Base-by-base conservation (phyloP, 148 eudicot species). In the Hydrangea macrophylla region DNA sequence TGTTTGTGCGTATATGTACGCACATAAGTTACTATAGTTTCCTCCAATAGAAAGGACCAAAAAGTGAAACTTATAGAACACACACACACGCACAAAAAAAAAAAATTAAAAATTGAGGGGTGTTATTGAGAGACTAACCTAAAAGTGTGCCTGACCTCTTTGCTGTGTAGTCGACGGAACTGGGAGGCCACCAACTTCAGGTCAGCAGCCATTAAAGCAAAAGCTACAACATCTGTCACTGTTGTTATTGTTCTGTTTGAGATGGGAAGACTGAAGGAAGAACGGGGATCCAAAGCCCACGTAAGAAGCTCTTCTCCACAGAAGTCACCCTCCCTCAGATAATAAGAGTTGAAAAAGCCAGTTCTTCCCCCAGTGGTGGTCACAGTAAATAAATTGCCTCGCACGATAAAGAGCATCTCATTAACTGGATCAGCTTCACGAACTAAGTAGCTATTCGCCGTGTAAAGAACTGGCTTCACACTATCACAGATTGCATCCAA, bases 361-460 rank as follows among this genome's bases (percentile, higher is more conserved):
- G 85, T 80, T 76, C 91, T 80, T 62, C 95, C 95, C 17, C 95
- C 91, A 76, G 86, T 86, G n/a, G 95, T 86, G 64, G 91, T 86
- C 82, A 73, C 63, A 3, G 89, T 86, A 53, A 75, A 57, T 25
- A 89, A 65, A 3, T 58, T 73, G 35, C 95, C 90, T 50, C 95
- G 69, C 89, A 84, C 86, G 42, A 89, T 57, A 68, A 89, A 86
- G 30, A 89, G 78, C 95, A 89, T 89, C 68, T 80, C 91, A 36
- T 82, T 87, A 55, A 82, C 89, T 6, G 91, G 90, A 79, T 86
- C 95, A 2, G 91, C 95, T 66, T 88, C 94, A 1, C 85, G 90
- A 8, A 80, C 72, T 71, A 88, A 72, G 71, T 20, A 76, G 82
- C 94, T 88, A 54, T 73, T 69, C 65, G 79, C 78, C 1, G 90